Evolutionary conservation across 2,329 filamentous ascomycete species (phyloP).

Genomic region (Diaporthe sp.): DNA sequence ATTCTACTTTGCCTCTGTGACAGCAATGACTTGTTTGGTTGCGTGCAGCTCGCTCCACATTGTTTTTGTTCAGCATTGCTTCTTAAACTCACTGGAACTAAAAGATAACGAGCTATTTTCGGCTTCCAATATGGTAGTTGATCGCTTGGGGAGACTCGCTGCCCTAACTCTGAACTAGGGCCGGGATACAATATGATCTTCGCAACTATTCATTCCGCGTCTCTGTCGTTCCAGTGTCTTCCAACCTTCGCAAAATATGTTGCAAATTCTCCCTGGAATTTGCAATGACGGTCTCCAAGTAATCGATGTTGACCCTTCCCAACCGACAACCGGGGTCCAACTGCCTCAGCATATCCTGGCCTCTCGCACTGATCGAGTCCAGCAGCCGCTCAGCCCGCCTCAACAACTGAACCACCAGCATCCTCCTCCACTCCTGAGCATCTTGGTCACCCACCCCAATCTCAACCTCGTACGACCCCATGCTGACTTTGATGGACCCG

Average conservation of each 20-base stretch:
- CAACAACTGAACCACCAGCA: slow-evolving; percentile 6
- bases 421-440: not conserved
- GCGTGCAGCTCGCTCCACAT: too few species aligned
- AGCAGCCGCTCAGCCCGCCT: not conserved
- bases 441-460: not conserved
- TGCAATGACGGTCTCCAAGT: not conserved
- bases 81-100: too few species aligned
- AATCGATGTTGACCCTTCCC: slow-evolving; percentile 13
- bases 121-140: too few species aligned
- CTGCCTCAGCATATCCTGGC: slow-evolving; percentile 1
- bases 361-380: slow-evolving; percentile 4
- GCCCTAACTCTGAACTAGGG: too few species aligned
- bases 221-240: not conserved
- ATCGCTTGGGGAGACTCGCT: too few species aligned
- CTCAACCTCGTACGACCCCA: not conserved
- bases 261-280: not conserved
- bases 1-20: too few species aligned
- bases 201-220: too few species aligned
- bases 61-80: too few species aligned
- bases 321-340: slow-evolving; percentile 14
- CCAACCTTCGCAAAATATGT: not conserved
- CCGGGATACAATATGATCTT: too few species aligned
- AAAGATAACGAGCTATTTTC: too few species aligned
- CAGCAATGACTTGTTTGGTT: too few species aligned
- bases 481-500: not conserved